Evolutionary conservation across 352 stramenopile genomes (phyloP), one percentile per base, ranked within the genome.

Genomic region (Peronospora destructor): DNA sequence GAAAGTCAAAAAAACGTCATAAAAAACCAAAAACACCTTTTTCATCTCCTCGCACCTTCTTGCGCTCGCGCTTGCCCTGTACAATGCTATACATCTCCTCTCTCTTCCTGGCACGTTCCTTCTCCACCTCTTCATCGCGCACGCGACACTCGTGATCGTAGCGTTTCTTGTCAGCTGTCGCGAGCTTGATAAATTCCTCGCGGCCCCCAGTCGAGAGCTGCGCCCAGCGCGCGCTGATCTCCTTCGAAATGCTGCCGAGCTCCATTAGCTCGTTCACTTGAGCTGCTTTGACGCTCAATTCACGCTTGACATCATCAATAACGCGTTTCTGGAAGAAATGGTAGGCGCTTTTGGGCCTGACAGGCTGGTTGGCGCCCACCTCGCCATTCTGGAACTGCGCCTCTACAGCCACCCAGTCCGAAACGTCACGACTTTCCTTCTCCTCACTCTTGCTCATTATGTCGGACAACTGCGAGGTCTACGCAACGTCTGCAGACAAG

Each of bases 51-150:
- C 49, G 19, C 29, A 77, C 67, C 49, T 73, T 76, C 53, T 93
- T 93, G 44, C 83, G 79, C 49, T 91, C 82, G 29, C 82, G 82
- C 54, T 86, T 88, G 57, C 82, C 82, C n/a, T 93, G 77, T 1
- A 90, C 76, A 0, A 57, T 53, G 0, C 67, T 67, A 33, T 87
- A 77, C 54, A 85, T 46, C 34, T 91, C 80, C 8, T 91, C 74
- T 13, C 80, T 66, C 61, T 90, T 91, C 33, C 71, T 63, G 38
- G 84, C 79, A 30, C 77, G 83, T 36, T 86, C 75, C 33, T 46
- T 61, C 49, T 91, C 80, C 40, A 94, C 79, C 32, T 83, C 61
- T 32, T 80, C 60, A 58, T 94, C 83, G 2, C 80, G 71, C n/a
- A 61, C 57, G 32, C 76, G 73, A 46, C 76, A 91, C 39, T 89